A percentile compares a stretch with the other conserved stretches of the same genome.
phyloP scores from a whole-genome alignment of 2,329 filamentous ascomycete genomes.

The Clarireedia homoeocarpa region DNA sequence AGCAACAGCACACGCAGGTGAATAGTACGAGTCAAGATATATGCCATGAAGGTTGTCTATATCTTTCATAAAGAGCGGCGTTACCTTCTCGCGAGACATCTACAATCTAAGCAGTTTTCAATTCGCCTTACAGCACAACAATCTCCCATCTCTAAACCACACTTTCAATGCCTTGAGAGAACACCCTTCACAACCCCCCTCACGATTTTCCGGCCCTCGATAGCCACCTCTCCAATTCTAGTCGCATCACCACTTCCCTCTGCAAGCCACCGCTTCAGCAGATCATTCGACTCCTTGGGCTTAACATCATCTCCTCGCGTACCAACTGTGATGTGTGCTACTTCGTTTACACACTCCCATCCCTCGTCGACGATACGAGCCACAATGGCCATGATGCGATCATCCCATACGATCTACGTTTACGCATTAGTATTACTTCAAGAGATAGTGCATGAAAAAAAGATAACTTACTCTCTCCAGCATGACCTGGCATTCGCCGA shows the following conservation, averaged over 20 bases:
- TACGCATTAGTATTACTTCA: not conserved
- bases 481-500: conserved; percentile 58
- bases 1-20: too few relatives aligned
- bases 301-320: conserved; percentile 70
- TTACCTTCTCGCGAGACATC: too few relatives aligned
- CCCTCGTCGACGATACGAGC: conserved; percentile 59
- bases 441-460: not conserved
- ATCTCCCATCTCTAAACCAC: not conserved
- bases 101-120: not conserved
- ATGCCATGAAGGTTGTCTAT: too few relatives aligned
- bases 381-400: conserved; percentile 84
- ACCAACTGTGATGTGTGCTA: conserved; percentile 85
- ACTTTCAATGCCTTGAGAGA: conserved; percentile 18
- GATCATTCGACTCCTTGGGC: conserved; percentile 87
- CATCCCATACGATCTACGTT: conserved; percentile 68
- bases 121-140: not conserved
- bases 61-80: too few relatives aligned
- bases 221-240: conserved; percentile 26
- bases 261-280: conserved; percentile 69
- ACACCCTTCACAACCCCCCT: conserved; percentile 26
- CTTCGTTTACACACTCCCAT: conserved; percentile 66
- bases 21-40: too few relatives aligned
- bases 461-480: conserved; percentile 46
- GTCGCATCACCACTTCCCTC: conserved; percentile 35
- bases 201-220: conserved; percentile 22